Evolutionary conservation across 2,329 filamentous ascomycete genomes (phyloP).

Genomic region (Trichoderma sp.): DNA sequence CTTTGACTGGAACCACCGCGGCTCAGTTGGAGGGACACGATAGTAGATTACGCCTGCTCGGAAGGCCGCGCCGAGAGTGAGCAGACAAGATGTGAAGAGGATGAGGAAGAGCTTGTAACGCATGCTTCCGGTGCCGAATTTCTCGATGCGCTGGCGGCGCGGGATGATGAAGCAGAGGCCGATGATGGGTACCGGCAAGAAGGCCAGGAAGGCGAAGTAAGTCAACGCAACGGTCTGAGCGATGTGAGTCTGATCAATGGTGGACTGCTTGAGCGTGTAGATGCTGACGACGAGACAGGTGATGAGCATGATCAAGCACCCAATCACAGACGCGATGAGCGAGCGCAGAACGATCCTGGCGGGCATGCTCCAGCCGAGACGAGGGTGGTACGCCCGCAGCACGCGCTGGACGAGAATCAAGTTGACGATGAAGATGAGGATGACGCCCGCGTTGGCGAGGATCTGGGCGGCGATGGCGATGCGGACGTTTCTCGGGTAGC

Average conservation of each 20-base stretch:
- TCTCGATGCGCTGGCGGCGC: slow-evolving; percentile 49
- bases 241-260: slow-evolving; percentile 55
- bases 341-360: slow-evolving; percentile 56
- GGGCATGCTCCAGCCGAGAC: slow-evolving; percentile 65
- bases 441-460: slow-evolving; percentile 71
- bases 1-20: slow-evolving; percentile 71
- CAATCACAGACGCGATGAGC: slow-evolving; percentile 59
- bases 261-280: slow-evolving; percentile 61
- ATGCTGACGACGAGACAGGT: slow-evolving; percentile 63
- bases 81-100: slow-evolving; percentile 56
- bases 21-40: slow-evolving; percentile 50
- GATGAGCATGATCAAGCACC: slow-evolving; percentile 67
- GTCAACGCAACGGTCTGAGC: slow-evolving; percentile 68
- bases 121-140: slow-evolving; percentile 64
- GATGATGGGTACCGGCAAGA: slow-evolving; percentile 61
- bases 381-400: slow-evolving; percentile 70
- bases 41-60: slow-evolving; percentile 62
- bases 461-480: slow-evolving; percentile 64
- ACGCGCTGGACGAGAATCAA: slow-evolving; percentile 76
- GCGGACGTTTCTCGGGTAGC: slow-evolving; percentile 41
- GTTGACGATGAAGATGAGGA: slow-evolving; percentile 78
- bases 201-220: slow-evolving; percentile 59
- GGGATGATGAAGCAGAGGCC: slow-evolving; percentile 53
- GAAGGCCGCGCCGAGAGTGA: slow-evolving; percentile 71
- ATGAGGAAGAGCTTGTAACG: slow-evolving; percentile 68